Evolutionary conservation across 2,329 filamentous ascomycete genomes (phyloP).

Genomic region (Sclerotinia spermophila): DNA sequence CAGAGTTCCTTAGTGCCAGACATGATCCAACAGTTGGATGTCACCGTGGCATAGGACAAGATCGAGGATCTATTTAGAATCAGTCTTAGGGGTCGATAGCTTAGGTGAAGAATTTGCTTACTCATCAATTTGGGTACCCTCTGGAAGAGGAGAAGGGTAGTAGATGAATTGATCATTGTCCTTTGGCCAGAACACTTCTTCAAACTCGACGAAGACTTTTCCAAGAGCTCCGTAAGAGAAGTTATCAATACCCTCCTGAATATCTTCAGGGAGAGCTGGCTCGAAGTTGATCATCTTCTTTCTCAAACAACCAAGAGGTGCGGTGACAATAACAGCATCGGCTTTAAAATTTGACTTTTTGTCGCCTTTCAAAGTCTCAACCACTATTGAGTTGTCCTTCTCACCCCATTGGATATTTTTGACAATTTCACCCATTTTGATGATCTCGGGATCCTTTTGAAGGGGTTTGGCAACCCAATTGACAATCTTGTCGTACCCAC

Average conservation of each 20-base stretch:
- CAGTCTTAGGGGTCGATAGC: not conserved
- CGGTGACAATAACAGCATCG: conserved; percentile 42
- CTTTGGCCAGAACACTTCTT: conserved; percentile 44
- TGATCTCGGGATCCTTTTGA: conserved; percentile 36
- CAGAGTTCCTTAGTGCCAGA: conserved; percentile 42
- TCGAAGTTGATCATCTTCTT: conserved; percentile 41
- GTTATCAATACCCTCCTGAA: conserved; percentile 39
- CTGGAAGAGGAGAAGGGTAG: conserved; percentile 40
- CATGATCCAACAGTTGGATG: conserved; percentile 45
- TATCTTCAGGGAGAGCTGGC: conserved; percentile 39
- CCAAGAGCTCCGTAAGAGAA: conserved; percentile 43
- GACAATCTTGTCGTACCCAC: conserved; percentile 44
- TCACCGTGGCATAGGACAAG: conserved; percentile 44
- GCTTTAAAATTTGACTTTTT: conserved; percentile 34
- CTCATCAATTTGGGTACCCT: conserved; percentile 36
- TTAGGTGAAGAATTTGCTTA: not conserved
- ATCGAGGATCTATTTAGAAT: conserved; percentile 33
- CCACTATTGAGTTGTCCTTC: conserved; percentile 33
- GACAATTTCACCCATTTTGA: conserved; percentile 41
- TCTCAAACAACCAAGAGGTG: conserved; percentile 41
- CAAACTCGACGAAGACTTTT: conserved; percentile 44
- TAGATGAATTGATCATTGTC: conserved; percentile 46
- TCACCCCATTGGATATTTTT: conserved; percentile 41
- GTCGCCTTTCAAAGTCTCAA: conserved; percentile 30
- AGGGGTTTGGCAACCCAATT: conserved; percentile 42